A percentile compares a stretch with the other conserved stretches of the same genome.
Conservation (phyloP, 164 flowering plant species). For the Vitis amurensis region DNA sequence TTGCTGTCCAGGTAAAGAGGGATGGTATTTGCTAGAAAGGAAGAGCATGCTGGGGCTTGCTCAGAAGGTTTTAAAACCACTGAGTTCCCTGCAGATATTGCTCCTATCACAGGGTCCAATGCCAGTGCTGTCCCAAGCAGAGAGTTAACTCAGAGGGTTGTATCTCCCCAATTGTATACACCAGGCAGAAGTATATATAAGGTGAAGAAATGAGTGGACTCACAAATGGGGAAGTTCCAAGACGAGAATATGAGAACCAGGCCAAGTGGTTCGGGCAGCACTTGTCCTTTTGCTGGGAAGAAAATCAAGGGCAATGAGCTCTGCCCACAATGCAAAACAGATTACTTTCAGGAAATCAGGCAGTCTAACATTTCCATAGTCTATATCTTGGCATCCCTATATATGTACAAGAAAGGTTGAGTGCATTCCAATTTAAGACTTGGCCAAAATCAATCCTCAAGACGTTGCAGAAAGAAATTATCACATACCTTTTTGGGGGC, state of each 20-base stretch:
- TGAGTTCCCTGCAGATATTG: conserved; percentile 82
- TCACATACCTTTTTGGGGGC: conserved; percentile 56
- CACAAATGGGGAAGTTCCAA: conserved; percentile 89
- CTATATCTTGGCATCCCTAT: too few species aligned
- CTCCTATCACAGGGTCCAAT: conserved; percentile 86
- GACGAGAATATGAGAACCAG: conserved; percentile 64
- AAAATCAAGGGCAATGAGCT: conserved; percentile 43
- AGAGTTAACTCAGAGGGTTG: not conserved
- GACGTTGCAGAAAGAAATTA: not conserved
- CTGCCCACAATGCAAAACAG: conserved; percentile 32
- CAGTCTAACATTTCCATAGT: too few species aligned
- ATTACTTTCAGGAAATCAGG: too few species aligned
- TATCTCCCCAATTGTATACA: not conserved
- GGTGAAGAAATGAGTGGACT: conserved; percentile 24
- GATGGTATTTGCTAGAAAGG: conserved; percentile 52
- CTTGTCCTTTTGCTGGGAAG: conserved; percentile 65
- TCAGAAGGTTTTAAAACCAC: conserved; percentile 87
- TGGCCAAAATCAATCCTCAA: too few species aligned
- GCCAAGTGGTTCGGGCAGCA: conserved; percentile 83
- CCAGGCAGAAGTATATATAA: not conserved
- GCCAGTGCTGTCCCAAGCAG: conserved; percentile 47
- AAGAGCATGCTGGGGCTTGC: conserved; percentile 58
- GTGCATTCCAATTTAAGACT: not conserved
- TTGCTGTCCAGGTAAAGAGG: conserved; percentile 63
- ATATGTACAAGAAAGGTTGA: not conserved